phyloP scores from a whole-genome alignment of 768 basidiomycete species.

The Phaeolepiota aurea region DNA sequence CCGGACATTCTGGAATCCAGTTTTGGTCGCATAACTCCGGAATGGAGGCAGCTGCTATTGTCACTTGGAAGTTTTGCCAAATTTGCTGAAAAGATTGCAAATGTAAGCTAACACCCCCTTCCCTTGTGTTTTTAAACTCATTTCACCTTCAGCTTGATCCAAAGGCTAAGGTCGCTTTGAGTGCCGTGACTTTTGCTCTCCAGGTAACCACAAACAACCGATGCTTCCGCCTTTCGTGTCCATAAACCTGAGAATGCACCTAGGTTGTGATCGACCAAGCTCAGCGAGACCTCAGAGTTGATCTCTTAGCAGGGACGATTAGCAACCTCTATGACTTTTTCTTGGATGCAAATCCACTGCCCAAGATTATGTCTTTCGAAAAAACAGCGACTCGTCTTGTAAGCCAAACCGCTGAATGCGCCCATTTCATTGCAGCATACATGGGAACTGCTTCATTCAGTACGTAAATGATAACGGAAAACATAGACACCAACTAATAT shows the following conservation, averaged over 20 bases:
- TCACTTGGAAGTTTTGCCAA: not conserved
- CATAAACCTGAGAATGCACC: no score
- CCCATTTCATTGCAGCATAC: conserved; percentile 4
- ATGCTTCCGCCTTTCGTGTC: no score
- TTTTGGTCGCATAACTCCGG: not conserved
- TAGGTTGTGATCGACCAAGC: conserved; percentile 4
- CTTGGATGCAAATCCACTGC: conserved; percentile 3
- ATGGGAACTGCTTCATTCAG: not conserved
- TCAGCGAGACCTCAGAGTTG: conserved; percentile 2
- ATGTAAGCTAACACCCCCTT: not conserved
- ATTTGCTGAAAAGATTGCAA: not conserved
- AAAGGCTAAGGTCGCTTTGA: not conserved
- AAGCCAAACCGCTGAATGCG: conserved; percentile 4
- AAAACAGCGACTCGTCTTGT: conserved; percentile 3
- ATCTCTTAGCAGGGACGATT: conserved; percentile 3
- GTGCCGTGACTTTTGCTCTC: not conserved
- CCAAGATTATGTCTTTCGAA: conserved; percentile 5
- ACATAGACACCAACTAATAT: not conserved
- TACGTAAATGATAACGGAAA: not conserved
- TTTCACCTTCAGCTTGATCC: not conserved
- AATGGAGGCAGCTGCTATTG: not conserved
- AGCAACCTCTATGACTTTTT: conserved; percentile 4
- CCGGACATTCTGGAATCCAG: not conserved
- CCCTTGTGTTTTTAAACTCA: not conserved
- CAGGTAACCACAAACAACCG: no score